Evolutionary conservation across 2,329 filamentous ascomycete species (phyloP), one percentile per base, ranked within the genome.

Genomic region (Hymenoscyphus repandus): DNA sequence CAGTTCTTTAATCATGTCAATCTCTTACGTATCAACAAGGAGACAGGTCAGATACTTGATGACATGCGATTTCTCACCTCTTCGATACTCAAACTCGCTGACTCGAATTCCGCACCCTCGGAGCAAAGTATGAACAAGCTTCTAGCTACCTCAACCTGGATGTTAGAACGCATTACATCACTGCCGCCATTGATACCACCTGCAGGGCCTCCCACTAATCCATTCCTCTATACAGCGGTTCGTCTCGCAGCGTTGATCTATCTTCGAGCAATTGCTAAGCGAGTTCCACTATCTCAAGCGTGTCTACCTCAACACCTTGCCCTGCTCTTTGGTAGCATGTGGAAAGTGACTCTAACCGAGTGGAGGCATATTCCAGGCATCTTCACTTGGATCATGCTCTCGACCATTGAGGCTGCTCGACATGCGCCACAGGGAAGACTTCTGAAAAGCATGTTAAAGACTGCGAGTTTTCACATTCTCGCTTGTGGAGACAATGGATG

Each of bases 281-380:
- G 58, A 15, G 54, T 50, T 2, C 64, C 60, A n/a, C 53, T 67
- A 30, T 66, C 66, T 6, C 31, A 46, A 32, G 55, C 62, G 27
- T 60, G 61, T 6, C 57, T 54, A 17, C 17, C 32, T 2, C n/a
- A 33, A 17, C 32, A 57, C 6, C 51, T 63, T 0, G 51, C 53
- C 6, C 45, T 54, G 22, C 57, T 67, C 6, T 67, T 62, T 51
- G 41, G 45, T 17, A 57, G 50, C 1, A 60, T 67, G 51, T 59
- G 58, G 49, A 48, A 45, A 7, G 60, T 67, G 5, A 58, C 57
- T 7, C 46, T 67, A 4, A 57, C 53, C 13, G 47, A 55, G 3
- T 68, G 66, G 66, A 67, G 66, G 47, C 43, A 49, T 15, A 61
- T 62, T 2, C 66, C 65, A 0, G 66, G 65, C 2, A 58, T 66